Base-by-base conservation (phyloP, 2,329 filamentous ascomycete genomes). In the Aureobasidium sp. region DNA sequence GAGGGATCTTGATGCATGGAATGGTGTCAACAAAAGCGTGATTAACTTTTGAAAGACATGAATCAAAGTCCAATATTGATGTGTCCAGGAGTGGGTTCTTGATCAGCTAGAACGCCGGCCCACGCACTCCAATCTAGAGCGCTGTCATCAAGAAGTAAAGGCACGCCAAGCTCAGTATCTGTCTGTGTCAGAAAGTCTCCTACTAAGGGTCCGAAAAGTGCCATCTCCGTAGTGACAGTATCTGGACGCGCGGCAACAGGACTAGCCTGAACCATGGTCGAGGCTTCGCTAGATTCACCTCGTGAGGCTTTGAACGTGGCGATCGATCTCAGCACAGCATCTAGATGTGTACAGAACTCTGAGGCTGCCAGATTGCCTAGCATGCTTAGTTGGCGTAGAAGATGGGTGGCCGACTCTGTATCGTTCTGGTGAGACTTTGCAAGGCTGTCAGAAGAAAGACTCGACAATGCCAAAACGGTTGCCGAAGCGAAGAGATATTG, bases 401-500 rank as follows among this genome's bases (percentile, higher is more conserved):
- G 72, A 2, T 74, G 73, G 0, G 69, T 68, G 0, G 75, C 75
- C 1, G 72, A 70, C 27, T 78, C 72, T 30, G 78, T 77, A 11
- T 72, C 70, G 11, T 78, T 76, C 2, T 67, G 67, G 37, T 79
- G 77, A n/a, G 69, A 70, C 3, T 68, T 63, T 48, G 63, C 68
- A 3, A 67, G 69, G 8, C 72, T 66, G 5, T 70, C 66, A 50
- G 63, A 53, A 0, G 78, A 67, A 0, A 79, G 66, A 41, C 74
- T 76, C 2, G 78, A 79, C 1, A 79, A 70, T 0, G 76, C 77
- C 2, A 81, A 72, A 5, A 79, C 72, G 0, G 74, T 78, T 2
- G 76, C 72, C 0, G 77, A 73, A 0, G 78, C 77, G 66, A 81
- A 81, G 30, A 81, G 73, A 44, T 78, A 79, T 50, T 79, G 77